Conservation (phyloP, 2,329 filamentous ascomycete species). For the Fusarium anguioides region DNA sequence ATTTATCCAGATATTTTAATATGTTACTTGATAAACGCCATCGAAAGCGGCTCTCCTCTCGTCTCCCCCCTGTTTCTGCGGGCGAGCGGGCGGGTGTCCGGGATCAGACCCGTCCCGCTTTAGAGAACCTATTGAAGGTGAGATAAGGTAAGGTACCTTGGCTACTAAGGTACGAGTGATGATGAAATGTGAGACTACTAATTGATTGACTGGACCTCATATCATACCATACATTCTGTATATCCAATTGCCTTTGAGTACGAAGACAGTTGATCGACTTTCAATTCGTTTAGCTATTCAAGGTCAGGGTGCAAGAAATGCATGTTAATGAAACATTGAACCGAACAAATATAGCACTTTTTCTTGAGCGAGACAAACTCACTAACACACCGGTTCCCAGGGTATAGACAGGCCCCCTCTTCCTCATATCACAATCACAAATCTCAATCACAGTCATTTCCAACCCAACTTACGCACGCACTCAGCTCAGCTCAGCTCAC, state of each 20-base stretch:
- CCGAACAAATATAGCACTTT: slow-evolving; percentile 6
- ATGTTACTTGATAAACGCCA: too few species aligned
- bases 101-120: slow-evolving; percentile 14
- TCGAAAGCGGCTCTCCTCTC: too few species aligned
- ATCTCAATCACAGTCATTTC: slow-evolving; percentile 10
- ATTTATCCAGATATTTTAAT: background rate
- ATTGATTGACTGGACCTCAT: slow-evolving; percentile 5
- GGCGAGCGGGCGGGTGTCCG: slow-evolving; percentile 24
- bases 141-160: slow-evolving; percentile 15
- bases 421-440: slow-evolving; percentile 12
- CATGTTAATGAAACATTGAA: slow-evolving; percentile 24
- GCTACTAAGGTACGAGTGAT: too few species aligned
- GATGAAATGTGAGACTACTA: slow-evolving; percentile 15
- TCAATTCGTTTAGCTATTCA: slow-evolving; percentile 29
- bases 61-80: slow-evolving; percentile 2
- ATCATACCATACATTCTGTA: too few species aligned
- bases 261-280: slow-evolving; percentile 19
- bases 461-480: slow-evolving; percentile 1
- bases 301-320: slow-evolving; percentile 13
- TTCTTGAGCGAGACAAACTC: slow-evolving; percentile 8
- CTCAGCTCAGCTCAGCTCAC: too few species aligned
- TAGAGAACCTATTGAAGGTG: slow-evolving; percentile 19
- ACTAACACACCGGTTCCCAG: slow-evolving; percentile 2
- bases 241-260: background rate
- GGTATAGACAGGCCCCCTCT: background rate